A percentile compares a stretch with the other conserved stretches of the same genome.
Evolutionary conservation across 2,329 filamentous ascomycete genomes (phyloP).

Genomic region (Talaromyces sp.): DNA sequence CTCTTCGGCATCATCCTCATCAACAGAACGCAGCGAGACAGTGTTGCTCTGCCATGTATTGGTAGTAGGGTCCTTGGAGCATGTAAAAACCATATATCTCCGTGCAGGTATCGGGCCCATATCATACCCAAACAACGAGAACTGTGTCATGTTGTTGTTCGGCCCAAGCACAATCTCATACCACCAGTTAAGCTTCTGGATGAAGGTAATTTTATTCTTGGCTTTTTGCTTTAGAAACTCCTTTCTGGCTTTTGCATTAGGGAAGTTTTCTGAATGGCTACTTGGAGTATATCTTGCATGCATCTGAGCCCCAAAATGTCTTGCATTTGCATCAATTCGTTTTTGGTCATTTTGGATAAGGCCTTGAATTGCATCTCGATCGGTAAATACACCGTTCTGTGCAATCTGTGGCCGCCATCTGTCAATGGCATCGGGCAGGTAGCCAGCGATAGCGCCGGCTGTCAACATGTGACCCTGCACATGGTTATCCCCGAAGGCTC

Average conservation of each 20-base stretch:
- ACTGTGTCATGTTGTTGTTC: too few species aligned
- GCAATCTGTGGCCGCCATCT: background rate
- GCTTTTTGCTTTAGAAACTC: too few species aligned
- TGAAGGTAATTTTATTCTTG: too few species aligned
- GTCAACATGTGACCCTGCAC: background rate
- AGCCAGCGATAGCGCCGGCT: background rate
- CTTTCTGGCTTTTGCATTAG: background rate
- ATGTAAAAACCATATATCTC: too few species aligned
- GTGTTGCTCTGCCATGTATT: too few species aligned
- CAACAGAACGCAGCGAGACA: too few species aligned
- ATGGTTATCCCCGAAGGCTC: background rate
- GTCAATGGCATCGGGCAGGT: background rate
- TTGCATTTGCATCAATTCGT: background rate
- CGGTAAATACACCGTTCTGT: background rate
- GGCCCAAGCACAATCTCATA: too few species aligned
- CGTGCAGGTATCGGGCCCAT: too few species aligned
- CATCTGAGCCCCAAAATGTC: background rate
- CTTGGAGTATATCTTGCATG: background rate
- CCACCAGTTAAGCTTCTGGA: too few species aligned
- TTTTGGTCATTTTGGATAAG: background rate
- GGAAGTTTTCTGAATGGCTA: background rate
- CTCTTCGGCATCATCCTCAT: too few species aligned
- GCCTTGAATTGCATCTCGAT: background rate
- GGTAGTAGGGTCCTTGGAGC: too few species aligned
- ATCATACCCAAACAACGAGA: too few species aligned